Evolutionary conservation across 2,329 filamentous ascomycete genomes (phyloP), one percentile per base, ranked within the genome.

Genomic region (Aspergillus puulaauensis): DNA sequence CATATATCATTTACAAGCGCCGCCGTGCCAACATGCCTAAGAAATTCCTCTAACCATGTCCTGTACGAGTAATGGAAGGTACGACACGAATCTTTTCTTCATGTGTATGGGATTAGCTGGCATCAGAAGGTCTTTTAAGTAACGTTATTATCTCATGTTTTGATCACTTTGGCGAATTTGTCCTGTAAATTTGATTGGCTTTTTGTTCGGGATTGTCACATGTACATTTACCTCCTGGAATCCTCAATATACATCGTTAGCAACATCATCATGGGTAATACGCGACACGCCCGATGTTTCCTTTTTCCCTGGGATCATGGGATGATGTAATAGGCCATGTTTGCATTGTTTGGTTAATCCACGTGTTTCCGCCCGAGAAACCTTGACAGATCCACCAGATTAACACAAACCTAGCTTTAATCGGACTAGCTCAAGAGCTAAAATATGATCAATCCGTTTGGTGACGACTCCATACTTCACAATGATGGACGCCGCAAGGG

Each of bases 1-100:
- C 81, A 1, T 96, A 93, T 70, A 73, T 91, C 39, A 71, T 87
- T 58, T 96, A 96, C 77, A 96, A 96, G 83, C 84, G 86, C 66
- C 87, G 89, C 70, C 85, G 88, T 76, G 82, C 84, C 40, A 86
- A 82, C 62, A 85, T 86, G 74, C 91, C 91, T n/a, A 96, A 96
- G 83, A 97, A 97, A 79, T 97, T 92, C 75, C 78, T 96, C 71
- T 96, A 80, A 71, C 58, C 50, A 51, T 44, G 11, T 33, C 31
- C 44, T 46, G 45, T 27, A 51, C 35, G 35, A 52, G 9, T 57
- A 45, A 54, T 35, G 51, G 56, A 45, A 54, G 56, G 35, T 35
- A 54, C 43, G 51, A 51, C 50, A 49, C 41, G 41, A 52, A 15
- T 21, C 47, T 48, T 52, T 50, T 23, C 24, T 23, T 44, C 24